A percentile compares a stretch with the other conserved stretches of the same genome.
Conservation (phyloP, 1,284 basidiomycete genomes). For the Cryptococcus amylolentus region DNA sequence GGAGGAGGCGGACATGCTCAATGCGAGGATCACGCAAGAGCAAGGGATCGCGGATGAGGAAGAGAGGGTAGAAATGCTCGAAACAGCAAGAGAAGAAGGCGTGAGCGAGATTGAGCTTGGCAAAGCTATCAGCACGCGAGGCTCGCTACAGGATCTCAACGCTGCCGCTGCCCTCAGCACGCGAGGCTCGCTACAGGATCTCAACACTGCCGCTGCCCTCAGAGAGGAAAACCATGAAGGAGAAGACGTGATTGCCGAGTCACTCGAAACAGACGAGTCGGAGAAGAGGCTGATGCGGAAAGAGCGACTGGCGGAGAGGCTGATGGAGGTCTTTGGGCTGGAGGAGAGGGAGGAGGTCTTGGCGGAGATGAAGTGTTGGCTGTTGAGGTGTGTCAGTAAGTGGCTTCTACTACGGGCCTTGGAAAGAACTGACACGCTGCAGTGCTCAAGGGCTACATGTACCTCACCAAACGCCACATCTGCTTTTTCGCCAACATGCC, state of each 20-base stretch:
- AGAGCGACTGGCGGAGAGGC: slow-evolving; percentile 70
- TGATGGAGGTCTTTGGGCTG: slow-evolving; percentile 79
- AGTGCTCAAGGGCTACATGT: slow-evolving; percentile 97
- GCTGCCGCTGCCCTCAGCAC: slow-evolving; percentile 25
- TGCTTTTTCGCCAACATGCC: slow-evolving; percentile 98
- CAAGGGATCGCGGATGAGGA: slow-evolving; percentile 55
- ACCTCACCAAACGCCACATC: slow-evolving; percentile 82
- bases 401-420: slow-evolving; percentile 21
- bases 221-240: slow-evolving; percentile 18
- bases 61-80: slow-evolving; percentile 44
- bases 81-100: slow-evolving; percentile 10
- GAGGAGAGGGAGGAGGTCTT: slow-evolving; percentile 74
- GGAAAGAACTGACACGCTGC: slow-evolving; percentile 7
- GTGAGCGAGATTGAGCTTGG: background rate
- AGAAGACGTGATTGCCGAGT: slow-evolving; percentile 24
- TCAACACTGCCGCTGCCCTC: slow-evolving; percentile 27
- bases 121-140: background rate
- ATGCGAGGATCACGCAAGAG: slow-evolving; percentile 46
- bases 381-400: slow-evolving; percentile 78
- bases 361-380: slow-evolving; percentile 86
- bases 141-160: slow-evolving; percentile 14
- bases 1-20: slow-evolving; percentile 7
- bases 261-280: slow-evolving; percentile 17
- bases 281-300: slow-evolving; percentile 59
- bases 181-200: slow-evolving; percentile 4